These are phyloP conservation scores for Conoideocrella luteorostrata DNA, from an alignment of 2,329 filamentous ascomycete genomes.

Conservation along the genomic window DNA sequence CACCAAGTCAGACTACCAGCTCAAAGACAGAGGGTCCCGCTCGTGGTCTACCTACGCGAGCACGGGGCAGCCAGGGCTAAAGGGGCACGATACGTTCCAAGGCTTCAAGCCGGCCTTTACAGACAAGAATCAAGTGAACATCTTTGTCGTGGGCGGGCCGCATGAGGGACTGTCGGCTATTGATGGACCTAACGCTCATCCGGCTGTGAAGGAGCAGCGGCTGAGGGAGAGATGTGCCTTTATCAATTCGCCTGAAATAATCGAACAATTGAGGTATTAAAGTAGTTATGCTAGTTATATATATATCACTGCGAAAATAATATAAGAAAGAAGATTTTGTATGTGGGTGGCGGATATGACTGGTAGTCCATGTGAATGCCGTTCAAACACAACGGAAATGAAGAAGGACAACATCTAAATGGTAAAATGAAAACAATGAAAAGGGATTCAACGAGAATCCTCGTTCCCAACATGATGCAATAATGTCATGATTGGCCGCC, in stretches of 20 bases:
- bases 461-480: not conserved
- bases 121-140: constrained; percentile 15
- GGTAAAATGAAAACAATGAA: too few species aligned
- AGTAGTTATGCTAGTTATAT: not conserved
- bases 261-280: constrained; percentile 35
- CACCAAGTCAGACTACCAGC: constrained; percentile 30
- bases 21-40: constrained; percentile 33
- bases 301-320: not conserved
- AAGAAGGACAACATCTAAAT: too few species aligned
- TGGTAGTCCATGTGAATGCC: not conserved
- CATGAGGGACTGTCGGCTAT: constrained; percentile 34
- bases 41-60: constrained; percentile 42
- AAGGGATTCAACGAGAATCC: too few species aligned
- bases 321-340: not conserved
- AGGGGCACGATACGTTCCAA: constrained; percentile 29
- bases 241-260: constrained; percentile 36
- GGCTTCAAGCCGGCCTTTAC: constrained; percentile 34
- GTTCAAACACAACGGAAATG: not conserved
- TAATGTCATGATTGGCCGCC: too few species aligned
- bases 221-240: constrained; percentile 40
- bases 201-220: constrained; percentile 32
- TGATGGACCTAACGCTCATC: constrained; percentile 25
- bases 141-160: constrained; percentile 40
- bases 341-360: not conserved
- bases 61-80: constrained; percentile 26